Evolutionary conservation across 2,329 filamentous ascomycete genomes (phyloP).

Genomic region (Colletotrichum sp.): DNA sequence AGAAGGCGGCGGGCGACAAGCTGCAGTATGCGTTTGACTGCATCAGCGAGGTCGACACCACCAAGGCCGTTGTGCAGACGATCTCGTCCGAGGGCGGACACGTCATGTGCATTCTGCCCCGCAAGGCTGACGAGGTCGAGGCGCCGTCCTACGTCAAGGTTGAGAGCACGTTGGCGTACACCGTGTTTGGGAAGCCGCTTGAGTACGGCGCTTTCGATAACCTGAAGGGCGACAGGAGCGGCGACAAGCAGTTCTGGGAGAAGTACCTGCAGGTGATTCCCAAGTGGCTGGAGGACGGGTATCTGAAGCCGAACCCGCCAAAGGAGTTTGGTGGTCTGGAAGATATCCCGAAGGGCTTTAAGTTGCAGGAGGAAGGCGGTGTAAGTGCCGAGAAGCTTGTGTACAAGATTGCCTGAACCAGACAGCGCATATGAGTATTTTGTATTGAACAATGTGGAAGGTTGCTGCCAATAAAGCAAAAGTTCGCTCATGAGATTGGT

Average conservation of each 20-base stretch:
- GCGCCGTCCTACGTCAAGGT: conserved; percentile 12
- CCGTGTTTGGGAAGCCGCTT: conserved; percentile 2
- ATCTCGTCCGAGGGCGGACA: conserved; percentile 30
- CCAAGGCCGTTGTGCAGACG: conserved; percentile 28
- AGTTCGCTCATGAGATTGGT: rapidly evolving
- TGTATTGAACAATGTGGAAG: background rate
- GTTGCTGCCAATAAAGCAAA: background rate
- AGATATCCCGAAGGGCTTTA: conserved; percentile 11
- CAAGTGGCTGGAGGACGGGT: conserved; percentile 1
- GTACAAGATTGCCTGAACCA: background rate
- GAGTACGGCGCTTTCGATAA: conserved; percentile 2
- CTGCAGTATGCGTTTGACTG: conserved; percentile 31
- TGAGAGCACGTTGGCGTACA: conserved; percentile 16
- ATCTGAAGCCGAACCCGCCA: conserved; percentile 9
- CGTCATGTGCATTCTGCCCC: conserved; percentile 29
- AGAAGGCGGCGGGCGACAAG: conserved; percentile 23
- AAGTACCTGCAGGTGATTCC: conserved; percentile 1
- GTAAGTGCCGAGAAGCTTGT: conserved; percentile 16
- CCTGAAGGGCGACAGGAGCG: background rate
- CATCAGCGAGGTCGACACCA: conserved; percentile 33
- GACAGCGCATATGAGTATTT: background rate
- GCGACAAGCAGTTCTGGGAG: conserved; percentile 18
- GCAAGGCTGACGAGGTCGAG: conserved; percentile 13
- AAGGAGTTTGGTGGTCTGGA: conserved; percentile 11
- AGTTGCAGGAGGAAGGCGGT: conserved; percentile 5